Conservation (phyloP, 768 basidiomycete species). For the Phlebiopsis gigantea region DNA sequence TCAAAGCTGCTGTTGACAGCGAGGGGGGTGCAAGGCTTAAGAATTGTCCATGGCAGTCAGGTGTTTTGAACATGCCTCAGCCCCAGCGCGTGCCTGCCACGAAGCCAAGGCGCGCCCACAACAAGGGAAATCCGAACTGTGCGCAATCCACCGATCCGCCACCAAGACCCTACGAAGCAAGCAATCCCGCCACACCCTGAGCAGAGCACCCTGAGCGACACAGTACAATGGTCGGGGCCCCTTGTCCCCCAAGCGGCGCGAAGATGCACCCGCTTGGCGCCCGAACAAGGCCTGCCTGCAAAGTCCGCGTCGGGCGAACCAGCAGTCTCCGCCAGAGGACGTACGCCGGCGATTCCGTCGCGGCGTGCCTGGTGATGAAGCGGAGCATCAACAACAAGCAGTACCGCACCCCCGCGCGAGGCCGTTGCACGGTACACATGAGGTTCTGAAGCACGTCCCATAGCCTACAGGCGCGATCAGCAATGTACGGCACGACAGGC, state of each 20-base stretch:
- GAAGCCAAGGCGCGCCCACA: not conserved
- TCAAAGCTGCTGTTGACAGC: not conserved
- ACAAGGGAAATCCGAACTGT: not conserved
- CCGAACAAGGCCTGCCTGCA: not conserved
- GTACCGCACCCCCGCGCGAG: not conserved
- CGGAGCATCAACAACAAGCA: not conserved
- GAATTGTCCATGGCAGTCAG: not conserved
- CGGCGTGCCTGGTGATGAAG: not conserved
- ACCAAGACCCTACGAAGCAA: not conserved
- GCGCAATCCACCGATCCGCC: not conserved
- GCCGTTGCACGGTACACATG: not conserved
- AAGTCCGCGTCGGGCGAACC: not conserved
- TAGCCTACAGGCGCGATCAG: not conserved
- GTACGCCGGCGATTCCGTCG: not conserved
- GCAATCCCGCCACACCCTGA: not conserved
- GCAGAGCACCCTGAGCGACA: not conserved
- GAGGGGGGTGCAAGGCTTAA: not conserved
- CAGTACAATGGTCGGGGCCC: not conserved
- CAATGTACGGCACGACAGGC: not conserved
- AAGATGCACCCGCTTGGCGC: not conserved
- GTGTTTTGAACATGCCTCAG: not conserved
- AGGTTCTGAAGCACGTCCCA: not conserved
- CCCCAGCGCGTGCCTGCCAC: not conserved
- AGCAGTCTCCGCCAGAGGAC: not conserved
- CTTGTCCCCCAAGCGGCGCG: not conserved